Conservation (phyloP, 768 basidiomycete species). For the Daedaleopsis sinensis region DNA sequence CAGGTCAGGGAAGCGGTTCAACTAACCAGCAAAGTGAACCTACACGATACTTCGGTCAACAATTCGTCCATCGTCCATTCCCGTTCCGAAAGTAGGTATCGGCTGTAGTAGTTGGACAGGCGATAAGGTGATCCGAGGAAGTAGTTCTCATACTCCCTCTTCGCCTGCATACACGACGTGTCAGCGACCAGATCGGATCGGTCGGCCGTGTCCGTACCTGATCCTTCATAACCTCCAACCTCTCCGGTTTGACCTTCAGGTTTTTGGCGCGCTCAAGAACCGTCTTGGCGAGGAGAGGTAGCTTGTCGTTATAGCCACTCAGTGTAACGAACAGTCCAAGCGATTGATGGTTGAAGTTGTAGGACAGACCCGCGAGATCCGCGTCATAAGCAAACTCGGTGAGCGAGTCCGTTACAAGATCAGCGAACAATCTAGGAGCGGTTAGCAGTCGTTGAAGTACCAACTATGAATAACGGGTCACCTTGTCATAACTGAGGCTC, state of each 20-base stretch:
- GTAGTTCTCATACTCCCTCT: conserved; percentile 85
- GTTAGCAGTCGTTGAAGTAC: not conserved
- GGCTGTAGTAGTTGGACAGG: conserved; percentile 75
- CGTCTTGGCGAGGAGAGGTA: conserved; percentile 69
- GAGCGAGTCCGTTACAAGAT: conserved; percentile 86
- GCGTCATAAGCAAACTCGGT: conserved; percentile 93
- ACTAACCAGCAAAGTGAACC: not conserved
- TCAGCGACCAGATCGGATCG: not conserved
- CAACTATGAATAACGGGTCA: conserved; percentile 31
- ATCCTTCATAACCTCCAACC: conserved; percentile 84
- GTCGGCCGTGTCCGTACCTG: conserved; percentile 51
- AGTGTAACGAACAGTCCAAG: conserved; percentile 71
- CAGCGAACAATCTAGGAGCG: conserved; percentile 67
- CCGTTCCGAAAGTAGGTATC: conserved; percentile 69
- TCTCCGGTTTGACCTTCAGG: conserved; percentile 65
- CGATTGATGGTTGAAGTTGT: conserved; percentile 61
- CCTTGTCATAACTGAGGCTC: conserved; percentile 75
- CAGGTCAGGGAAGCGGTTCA: not conserved
- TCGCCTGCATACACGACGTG: conserved; percentile 47
- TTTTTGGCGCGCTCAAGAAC: conserved; percentile 71
- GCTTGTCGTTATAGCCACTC: conserved; percentile 92
- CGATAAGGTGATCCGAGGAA: conserved; percentile 82
- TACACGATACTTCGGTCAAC: conserved; percentile 63
- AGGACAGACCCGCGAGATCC: conserved; percentile 85
- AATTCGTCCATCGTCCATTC: conserved; percentile 82